These are phyloP conservation scores for Rhizophagus prolifer DNA, from an alignment of 192 early-diverging fungal genomes.

Conservation along the genomic window DNA sequence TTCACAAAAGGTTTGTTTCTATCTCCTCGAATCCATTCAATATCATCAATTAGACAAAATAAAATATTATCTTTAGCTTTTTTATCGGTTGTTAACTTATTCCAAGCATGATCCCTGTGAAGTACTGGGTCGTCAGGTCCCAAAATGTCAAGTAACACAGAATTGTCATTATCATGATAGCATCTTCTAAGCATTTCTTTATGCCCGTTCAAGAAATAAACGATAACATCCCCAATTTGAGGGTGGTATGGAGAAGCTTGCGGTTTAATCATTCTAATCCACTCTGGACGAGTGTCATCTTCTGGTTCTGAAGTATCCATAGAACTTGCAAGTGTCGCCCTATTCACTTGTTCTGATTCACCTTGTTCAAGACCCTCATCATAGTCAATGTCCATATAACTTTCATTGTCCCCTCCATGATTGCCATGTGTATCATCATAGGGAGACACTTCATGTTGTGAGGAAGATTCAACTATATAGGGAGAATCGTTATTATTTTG, in stretches of 20 bases:
- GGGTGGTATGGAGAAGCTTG: not conserved
- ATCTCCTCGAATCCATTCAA: not conserved
- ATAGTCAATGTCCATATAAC: not conserved
- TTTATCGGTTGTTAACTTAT: not conserved
- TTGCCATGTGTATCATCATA: not conserved
- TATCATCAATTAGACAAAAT: not conserved
- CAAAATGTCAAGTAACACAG: not conserved
- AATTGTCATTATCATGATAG: not conserved
- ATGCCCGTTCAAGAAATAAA: not conserved
- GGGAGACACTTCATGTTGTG: not conserved
- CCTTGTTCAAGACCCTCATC: not conserved
- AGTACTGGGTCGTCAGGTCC: not conserved
- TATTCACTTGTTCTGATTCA: not conserved
- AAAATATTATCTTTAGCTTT: not conserved
- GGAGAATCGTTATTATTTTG: not conserved
- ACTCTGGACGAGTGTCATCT: constrained; percentile 4
- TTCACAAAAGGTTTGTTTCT: not conserved
- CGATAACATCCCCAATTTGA: not conserved
- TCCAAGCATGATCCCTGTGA: not conserved
- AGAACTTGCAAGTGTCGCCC: not conserved
- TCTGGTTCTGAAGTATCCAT: not conserved
- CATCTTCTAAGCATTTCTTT: not conserved
- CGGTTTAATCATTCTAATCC: not conserved
- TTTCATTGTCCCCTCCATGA: not conserved
- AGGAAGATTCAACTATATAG: not conserved